Evolutionary conservation across 2,329 filamentous ascomycete genomes (phyloP).

Genomic region (Penicillium sclerotigenum): DNA sequence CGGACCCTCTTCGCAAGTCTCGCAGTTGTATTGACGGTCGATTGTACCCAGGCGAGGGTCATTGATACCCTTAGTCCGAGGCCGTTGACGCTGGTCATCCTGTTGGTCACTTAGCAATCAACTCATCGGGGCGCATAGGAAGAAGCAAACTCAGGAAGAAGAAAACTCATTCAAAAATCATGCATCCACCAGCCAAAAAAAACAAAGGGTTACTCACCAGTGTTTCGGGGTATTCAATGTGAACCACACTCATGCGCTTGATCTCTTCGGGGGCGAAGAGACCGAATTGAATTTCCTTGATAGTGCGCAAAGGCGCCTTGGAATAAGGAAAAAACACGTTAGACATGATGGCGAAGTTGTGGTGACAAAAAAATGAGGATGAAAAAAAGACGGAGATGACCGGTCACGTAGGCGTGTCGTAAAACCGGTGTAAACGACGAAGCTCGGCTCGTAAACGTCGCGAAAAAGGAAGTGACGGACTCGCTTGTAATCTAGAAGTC

Average conservation of each 20-base stretch:
- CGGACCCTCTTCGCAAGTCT: conserved; percentile 93
- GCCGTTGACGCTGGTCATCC: conserved; percentile 87
- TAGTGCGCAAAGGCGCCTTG: conserved; percentile 92
- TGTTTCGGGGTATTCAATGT: conserved; percentile 97
- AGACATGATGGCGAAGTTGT: conserved; percentile 66
- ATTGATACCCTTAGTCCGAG: conserved; percentile 87
- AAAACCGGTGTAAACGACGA: conserved; percentile 16
- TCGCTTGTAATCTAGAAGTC: conserved; percentile 9
- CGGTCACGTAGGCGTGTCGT: conserved; percentile 10
- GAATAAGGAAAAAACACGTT: conserved; percentile 88
- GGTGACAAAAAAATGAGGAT: conserved; percentile 13
- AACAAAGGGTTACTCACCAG: conserved; percentile 58
- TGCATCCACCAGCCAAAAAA: neutral
- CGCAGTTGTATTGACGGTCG: conserved; percentile 92
- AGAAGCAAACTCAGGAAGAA: neutral
- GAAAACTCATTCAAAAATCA: neutral
- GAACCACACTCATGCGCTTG: conserved; percentile 95
- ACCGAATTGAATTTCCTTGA: conserved; percentile 99
- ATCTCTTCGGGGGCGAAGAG: conserved; percentile 97
- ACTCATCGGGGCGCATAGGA: neutral
- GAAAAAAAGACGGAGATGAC: conserved; percentile 8
- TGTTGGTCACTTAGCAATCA: conserved; percentile 29
- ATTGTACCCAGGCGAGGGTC: conserved; percentile 95
- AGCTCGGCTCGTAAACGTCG: conserved; percentile 16
- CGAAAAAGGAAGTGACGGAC: conserved; percentile 18